Base-by-base conservation (phyloP, 768 basidiomycete species). In the Pilatotrama ljubarskyi region DNA sequence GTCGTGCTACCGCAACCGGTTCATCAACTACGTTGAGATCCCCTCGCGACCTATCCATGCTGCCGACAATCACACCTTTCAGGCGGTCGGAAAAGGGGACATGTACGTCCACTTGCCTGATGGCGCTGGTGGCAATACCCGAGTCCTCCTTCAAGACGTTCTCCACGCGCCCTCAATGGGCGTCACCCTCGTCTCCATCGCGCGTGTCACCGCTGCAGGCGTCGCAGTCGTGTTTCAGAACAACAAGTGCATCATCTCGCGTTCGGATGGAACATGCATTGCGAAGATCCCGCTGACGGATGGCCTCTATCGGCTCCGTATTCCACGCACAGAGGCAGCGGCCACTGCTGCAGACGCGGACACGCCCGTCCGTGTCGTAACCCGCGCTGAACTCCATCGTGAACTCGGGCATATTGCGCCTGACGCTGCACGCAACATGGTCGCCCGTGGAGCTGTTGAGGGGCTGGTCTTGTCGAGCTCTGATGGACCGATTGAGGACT, bases 391-490 rank as follows among this genome's bases (percentile, higher is more conserved):
- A 44, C 54, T 76, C 4, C 78, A 80, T 46, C 61, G 66, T 0
- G 52, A 64, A 2, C 64, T 78, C 32, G 76, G 74, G 0, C 78
- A 80, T 51, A 69, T 79, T 11, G 65, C 73, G 1, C 69, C 61
- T 1, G 52, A 54, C 0, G 49, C 63, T 0, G 73, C 71, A 7
- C 52, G 59, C 0, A 18, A 58, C 10, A 66, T 76, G 59, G 54
- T 76, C 2, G 10, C 38, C 7, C 68, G 74, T 6, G 73, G 71
- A 10, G 61, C 69, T 32, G 65, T 78, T 14, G 71, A 66, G 14
- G 75, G 77, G 0, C 43, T 79, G 0, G 44, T 55, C 6, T 61
- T 77, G 24, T 26, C 56, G 8, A 5, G 40, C 9, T 14, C 53
- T 11, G 32, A 43, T 18, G 70, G 18, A 6, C 59, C 43, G 24